Evolutionary conservation across 2,329 filamentous ascomycete species (phyloP).

Genomic region (Didymella arachidicola): DNA sequence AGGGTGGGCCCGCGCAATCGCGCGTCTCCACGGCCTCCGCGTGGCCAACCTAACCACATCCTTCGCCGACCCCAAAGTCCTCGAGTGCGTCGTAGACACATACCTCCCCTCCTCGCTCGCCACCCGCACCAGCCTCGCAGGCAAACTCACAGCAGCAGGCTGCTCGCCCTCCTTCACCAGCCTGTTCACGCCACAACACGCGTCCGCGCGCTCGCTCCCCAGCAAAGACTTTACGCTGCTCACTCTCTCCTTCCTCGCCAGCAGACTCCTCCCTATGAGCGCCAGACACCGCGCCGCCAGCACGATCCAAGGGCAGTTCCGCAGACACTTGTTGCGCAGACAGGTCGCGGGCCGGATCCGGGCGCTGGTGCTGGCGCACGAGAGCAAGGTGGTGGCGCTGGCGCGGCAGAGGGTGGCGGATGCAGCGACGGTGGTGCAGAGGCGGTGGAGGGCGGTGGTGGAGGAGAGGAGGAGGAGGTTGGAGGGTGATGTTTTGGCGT

Average conservation of each 20-base stretch:
- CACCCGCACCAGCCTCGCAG: conserved; percentile 34
- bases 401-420: conserved; percentile 52
- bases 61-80: conserved; percentile 63
- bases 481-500: conserved; percentile 48
- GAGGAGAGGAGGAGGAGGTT: conserved; percentile 47
- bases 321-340: conserved; percentile 45
- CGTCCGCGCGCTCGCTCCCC: conserved; percentile 53
- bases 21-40: conserved; percentile 54
- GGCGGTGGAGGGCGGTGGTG: conserved; percentile 53
- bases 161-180: conserved; percentile 56
- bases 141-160: conserved; percentile 52
- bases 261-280: conserved; percentile 62
- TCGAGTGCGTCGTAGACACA: conserved; percentile 64
- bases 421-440: conserved; percentile 55
- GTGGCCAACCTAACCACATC: conserved; percentile 65
- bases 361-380: conserved; percentile 54
- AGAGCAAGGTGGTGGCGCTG: conserved; percentile 59
- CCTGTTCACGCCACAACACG: conserved; percentile 50
- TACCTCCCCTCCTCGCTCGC: conserved; percentile 54
- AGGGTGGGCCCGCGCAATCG: conserved; percentile 64
- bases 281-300: conserved; percentile 60
- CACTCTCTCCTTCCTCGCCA: conserved; percentile 67
- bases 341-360: conserved; percentile 46
- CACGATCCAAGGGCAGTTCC: conserved; percentile 62
- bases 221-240: conserved; percentile 63